phyloP scores from a whole-genome alignment of 768 basidiomycete species.

The Cyathus striatus region DNA sequence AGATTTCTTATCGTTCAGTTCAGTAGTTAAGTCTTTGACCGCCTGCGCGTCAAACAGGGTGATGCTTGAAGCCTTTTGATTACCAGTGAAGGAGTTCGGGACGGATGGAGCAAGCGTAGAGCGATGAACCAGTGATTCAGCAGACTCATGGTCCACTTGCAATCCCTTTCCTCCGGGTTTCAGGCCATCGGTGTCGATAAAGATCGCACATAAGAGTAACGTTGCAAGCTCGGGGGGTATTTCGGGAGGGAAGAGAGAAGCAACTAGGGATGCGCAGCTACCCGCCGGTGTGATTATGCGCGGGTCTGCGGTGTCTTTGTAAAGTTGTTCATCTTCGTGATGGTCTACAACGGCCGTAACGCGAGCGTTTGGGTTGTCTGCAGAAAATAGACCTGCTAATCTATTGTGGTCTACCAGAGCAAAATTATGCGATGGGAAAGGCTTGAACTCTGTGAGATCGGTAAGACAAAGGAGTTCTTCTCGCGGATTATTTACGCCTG shows the following conservation, averaged over 20 bases:
- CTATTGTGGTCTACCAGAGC: conserved; percentile 92
- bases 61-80: too few species aligned
- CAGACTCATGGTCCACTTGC: conserved; percentile 57
- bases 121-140: conserved; percentile 55
- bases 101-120: conserved; percentile 37
- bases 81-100: too few species aligned
- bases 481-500: conserved; percentile 44
- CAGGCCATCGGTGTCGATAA: conserved; percentile 85
- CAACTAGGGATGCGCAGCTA: conserved; percentile 68
- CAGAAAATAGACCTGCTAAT: conserved; percentile 40
- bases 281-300: conserved; percentile 68
- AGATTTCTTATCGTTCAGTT: conserved; percentile 53
- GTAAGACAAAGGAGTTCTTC: conserved; percentile 62
- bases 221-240: conserved; percentile 65
- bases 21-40: conserved; percentile 43
- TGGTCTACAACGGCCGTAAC: conserved; percentile 87
- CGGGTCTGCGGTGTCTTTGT: conserved; percentile 57
- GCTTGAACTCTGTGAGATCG: conserved; percentile 48
- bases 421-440: conserved; percentile 53
- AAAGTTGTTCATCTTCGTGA: conserved; percentile 77
- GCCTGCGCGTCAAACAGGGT: conserved; percentile 30
- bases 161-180: conserved; percentile 75
- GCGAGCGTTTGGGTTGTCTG: conserved; percentile 30
- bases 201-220: conserved; percentile 74
- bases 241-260: conserved; percentile 25